Conservation (phyloP, 2,329 filamentous ascomycete genomes). For the Talaromyces marneffei region DNA sequence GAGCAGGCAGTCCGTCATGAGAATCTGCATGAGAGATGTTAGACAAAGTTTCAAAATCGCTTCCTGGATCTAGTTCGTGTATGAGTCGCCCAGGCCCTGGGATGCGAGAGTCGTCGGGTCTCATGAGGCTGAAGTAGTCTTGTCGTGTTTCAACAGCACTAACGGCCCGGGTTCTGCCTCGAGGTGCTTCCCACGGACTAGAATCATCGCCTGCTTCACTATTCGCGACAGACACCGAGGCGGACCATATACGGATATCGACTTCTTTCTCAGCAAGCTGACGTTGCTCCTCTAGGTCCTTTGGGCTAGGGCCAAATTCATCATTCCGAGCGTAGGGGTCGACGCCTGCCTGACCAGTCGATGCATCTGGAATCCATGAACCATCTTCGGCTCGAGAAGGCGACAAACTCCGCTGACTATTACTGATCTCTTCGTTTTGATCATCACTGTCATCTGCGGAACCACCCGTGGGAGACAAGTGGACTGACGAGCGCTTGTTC, state of each 20-base stretch:
- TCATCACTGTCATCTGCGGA: conserved; percentile 21
- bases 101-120: conserved; percentile 35
- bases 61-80: conserved; percentile 38
- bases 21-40: conserved; percentile 19
- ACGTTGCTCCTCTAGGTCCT: conserved; percentile 46
- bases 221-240: conserved; percentile 43
- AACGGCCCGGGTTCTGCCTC: conserved; percentile 38
- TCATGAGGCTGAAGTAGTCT: conserved; percentile 31
- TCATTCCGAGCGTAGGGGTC: conserved; percentile 43
- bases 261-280: conserved; percentile 47
- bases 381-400: conserved; percentile 39
- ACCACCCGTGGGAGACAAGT: conserved; percentile 31
- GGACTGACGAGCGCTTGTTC: conserved; percentile 29
- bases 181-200: conserved; percentile 18
- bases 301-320: conserved; percentile 43
- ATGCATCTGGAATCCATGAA: conserved; percentile 38
- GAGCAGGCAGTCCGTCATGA: conserved; percentile 20
- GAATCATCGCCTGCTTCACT: conserved; percentile 34
- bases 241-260: conserved; percentile 51
- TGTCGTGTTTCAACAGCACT: conserved; percentile 34
- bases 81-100: conserved; percentile 49
- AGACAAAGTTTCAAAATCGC: conserved; percentile 26
- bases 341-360: conserved; percentile 42
- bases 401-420: conserved; percentile 17
- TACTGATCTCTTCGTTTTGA: conserved; percentile 21